phyloP scores from a whole-genome alignment of 768 basidiomycete species.

The Clavulina sp. region DNA sequence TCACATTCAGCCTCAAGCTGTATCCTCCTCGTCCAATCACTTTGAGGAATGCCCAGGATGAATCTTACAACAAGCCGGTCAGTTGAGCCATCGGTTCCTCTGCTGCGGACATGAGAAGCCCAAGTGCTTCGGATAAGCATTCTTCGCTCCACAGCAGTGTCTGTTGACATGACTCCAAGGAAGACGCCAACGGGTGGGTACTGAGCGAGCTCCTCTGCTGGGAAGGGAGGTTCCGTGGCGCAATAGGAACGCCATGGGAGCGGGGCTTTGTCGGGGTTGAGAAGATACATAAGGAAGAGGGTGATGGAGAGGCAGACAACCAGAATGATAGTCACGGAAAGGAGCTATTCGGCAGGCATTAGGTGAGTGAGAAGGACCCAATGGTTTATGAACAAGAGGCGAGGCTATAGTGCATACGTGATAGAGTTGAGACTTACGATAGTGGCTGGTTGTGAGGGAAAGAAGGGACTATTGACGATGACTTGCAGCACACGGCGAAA shows the following conservation, averaged over 20 bases:
- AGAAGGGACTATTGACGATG: constrained; percentile 50
- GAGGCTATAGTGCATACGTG: not conserved
- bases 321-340: constrained; percentile 57
- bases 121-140: constrained; percentile 26
- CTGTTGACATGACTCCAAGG: constrained; percentile 27
- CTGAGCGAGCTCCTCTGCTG: constrained; percentile 48
- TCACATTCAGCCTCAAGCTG: constrained; percentile 24
- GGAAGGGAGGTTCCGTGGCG: constrained; percentile 42
- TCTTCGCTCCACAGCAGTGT: constrained; percentile 21
- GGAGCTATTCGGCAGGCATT: constrained; percentile 2
- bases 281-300: constrained; percentile 72
- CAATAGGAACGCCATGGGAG: constrained; percentile 92
- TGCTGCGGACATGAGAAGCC: constrained; percentile 18
- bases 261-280: constrained; percentile 92
- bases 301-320: constrained; percentile 72
- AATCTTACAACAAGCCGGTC: constrained; percentile 23
- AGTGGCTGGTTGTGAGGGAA: constrained; percentile 63
- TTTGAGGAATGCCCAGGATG: constrained; percentile 23
- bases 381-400: not conserved
- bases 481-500: not conserved
- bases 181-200: constrained; percentile 26
- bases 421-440: constrained; percentile 35
- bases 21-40: constrained; percentile 18
- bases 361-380: not conserved
- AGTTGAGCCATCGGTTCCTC: constrained; percentile 17